Percentiles rank a stretch among this genome's conserved stretches.
phyloP scores from a whole-genome alignment of 306 rosid genomes.

The Medicago arabica region DNA sequence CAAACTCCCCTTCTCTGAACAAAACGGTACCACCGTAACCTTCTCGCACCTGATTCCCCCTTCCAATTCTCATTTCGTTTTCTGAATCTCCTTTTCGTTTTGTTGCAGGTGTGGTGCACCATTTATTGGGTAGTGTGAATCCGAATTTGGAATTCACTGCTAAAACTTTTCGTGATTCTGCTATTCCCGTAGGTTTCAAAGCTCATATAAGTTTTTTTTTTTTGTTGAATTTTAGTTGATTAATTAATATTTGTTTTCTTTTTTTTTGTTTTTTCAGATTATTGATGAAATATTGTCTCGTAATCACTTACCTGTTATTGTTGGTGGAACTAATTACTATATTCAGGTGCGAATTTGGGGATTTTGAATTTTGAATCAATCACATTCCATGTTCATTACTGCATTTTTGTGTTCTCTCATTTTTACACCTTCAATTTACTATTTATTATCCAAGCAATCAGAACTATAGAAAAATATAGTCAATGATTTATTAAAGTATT shows the following conservation, averaged over 20 bases:
- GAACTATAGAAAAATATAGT: too few species aligned
- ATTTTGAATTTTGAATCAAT: slow-evolving; percentile 15
- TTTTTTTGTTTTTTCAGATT: slow-evolving; percentile 60
- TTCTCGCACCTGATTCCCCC: background rate
- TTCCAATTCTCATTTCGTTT: background rate
- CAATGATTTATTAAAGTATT: too few species aligned
- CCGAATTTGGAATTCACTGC: slow-evolving; percentile 83
- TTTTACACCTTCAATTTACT: too few species aligned
- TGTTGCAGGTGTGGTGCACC: slow-evolving; percentile 78
- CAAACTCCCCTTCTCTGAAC: slow-evolving; percentile 68
- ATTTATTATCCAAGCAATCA: too few species aligned
- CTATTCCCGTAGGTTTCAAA: slow-evolving; percentile 59
- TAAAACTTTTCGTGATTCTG: slow-evolving; percentile 78
- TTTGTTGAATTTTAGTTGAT: background rate
- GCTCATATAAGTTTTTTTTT: background rate
- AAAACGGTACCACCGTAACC: slow-evolving; percentile 54
- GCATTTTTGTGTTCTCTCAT: background rate
- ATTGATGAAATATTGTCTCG: slow-evolving; percentile 72
- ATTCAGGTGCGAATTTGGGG: slow-evolving; percentile 68
- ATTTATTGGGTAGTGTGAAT: slow-evolving; percentile 76
- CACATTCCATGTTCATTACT: background rate
- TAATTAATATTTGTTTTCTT: background rate
- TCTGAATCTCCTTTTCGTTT: background rate
- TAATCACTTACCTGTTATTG: slow-evolving; percentile 73
- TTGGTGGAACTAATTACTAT: slow-evolving; percentile 96